phyloP scores from a whole-genome alignment of 331 rosid genomes.

The Quercus tomentella region DNA sequence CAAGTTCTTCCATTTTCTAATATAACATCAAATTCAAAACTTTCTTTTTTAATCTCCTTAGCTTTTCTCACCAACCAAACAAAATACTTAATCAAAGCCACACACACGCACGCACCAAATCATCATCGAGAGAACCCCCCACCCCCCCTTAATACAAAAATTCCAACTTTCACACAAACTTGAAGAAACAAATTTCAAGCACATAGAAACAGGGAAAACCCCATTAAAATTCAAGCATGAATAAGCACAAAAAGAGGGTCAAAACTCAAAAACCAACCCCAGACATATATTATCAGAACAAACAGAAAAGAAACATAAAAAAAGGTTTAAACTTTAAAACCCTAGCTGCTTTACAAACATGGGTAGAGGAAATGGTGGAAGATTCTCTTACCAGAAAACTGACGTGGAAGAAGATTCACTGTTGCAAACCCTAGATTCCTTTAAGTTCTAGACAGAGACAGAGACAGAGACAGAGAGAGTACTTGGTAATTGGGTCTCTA shows the following conservation, averaged over 20 bases:
- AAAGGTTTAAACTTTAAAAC: constrained; percentile 9
- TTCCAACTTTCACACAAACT: background rate
- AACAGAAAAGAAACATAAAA: background rate
- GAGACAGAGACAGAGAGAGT: constrained; percentile 13
- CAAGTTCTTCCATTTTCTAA: background rate
- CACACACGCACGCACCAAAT: background rate
- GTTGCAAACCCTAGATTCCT: constrained; percentile 65
- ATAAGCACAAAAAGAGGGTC: constrained; percentile 5
- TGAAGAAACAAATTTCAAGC: background rate
- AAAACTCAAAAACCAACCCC: background rate
- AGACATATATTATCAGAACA: constrained; percentile 2
- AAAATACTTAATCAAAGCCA: constrained; percentile 1
- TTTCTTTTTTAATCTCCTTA: background rate
- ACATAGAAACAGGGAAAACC: background rate
- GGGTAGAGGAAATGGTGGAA: constrained; percentile 2
- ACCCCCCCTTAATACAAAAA: background rate
- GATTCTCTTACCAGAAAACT: constrained; percentile 20
- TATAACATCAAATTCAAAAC: background rate
- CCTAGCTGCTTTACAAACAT: constrained; percentile 10
- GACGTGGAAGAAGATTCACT: constrained; percentile 37
- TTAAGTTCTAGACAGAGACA: background rate
- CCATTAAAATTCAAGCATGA: constrained; percentile 12
- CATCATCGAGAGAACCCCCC: constrained; percentile 1
- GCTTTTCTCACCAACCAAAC: background rate
- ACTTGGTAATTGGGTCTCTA: background rate